Evolutionary conservation across 768 basidiomycete species (phyloP), one percentile per base, ranked within the genome.

Genomic region (Antrodiella citrinella): DNA sequence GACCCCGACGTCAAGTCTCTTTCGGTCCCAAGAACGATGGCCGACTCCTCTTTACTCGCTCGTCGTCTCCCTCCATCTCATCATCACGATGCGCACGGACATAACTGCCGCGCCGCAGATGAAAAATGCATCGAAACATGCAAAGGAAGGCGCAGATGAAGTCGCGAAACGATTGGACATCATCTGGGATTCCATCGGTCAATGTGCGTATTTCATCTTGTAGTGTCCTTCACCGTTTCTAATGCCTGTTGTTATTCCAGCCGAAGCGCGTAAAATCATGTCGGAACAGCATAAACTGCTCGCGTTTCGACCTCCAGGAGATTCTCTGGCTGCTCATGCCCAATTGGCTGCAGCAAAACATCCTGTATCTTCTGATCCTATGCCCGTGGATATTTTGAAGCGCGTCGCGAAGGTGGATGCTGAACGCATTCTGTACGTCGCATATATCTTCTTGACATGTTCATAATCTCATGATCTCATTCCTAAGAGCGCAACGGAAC

Each of bases 211-310:
- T 24, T 12, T 9, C 24, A 15, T 13, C 22, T 44, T 45, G 26
- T 23, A 22, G 25, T 19, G 7, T 11, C 15, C 3, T 24, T 44
- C 25, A 25, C 20, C 35, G 12, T 4, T n/a, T 26, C 41, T 30
- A 51, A n/a, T 11, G 35, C 46, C 10, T 44, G 25, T 15, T 13
- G 7, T 19, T 24, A 15, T 13, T 24, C 26, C 51, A 61, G 60
- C 51, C 15, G 65, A 69, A 44, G 66, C 68, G 20, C 52, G 59
- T 38, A 66, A 62, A 49, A 54, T 69, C 48, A 66, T 67, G 67
- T 68, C 67, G 1, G 57, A 59, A 13, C 67, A 69, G 49, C 67
- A 69, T 57, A 65, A 66, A 48, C 60, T 65, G 2, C 60, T 70
- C 22, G 69, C 67, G 1, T 67, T 65, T 55, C 64, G 65, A 3